These are phyloP conservation scores for Bretziella fagacearum DNA, from an alignment of 2,329 filamentous ascomycete genomes.

Conservation along the genomic window DNA sequence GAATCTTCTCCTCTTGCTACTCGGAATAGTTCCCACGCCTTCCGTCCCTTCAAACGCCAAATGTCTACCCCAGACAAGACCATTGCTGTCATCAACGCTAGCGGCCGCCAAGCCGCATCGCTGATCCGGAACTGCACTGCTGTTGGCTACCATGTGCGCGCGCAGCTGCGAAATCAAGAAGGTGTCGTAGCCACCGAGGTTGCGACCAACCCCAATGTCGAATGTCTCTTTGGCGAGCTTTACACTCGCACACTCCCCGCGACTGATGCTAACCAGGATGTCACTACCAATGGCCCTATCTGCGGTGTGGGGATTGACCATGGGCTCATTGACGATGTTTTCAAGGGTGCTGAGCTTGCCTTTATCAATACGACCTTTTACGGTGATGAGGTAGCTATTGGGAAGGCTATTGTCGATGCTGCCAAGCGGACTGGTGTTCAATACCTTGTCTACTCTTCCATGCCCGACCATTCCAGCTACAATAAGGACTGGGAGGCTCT, in stretches of 20 bases:
- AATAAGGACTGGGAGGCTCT: slow-evolving; percentile 61
- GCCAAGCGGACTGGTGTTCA: slow-evolving; percentile 70
- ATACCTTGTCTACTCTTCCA: slow-evolving; percentile 91
- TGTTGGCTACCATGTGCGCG: slow-evolving; percentile 82
- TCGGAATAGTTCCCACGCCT: slow-evolving; percentile 43
- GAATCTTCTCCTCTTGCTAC: slow-evolving; percentile 40
- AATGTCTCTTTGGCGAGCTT: slow-evolving; percentile 45
- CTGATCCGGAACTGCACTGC: slow-evolving; percentile 88
- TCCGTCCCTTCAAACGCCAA: slow-evolving; percentile 41
- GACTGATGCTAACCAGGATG: slow-evolving; percentile 34
- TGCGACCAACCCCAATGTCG: slow-evolving; percentile 58
- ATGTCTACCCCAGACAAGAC: slow-evolving; percentile 53
- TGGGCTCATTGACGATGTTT: slow-evolving; percentile 57
- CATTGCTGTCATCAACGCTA: slow-evolving; percentile 88
- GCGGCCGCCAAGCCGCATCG: slow-evolving; percentile 86
- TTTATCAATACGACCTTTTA: slow-evolving; percentile 98
- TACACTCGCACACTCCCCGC: slow-evolving; percentile 38
- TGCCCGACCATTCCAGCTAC: slow-evolving; percentile 84
- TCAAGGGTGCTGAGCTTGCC: slow-evolving; percentile 68
- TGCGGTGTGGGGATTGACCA: slow-evolving; percentile 52
- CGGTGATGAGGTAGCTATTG: slow-evolving; percentile 83
- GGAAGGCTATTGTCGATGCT: slow-evolving; percentile 72
- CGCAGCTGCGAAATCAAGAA: slow-evolving; percentile 74
- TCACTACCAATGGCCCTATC: slow-evolving; percentile 51
- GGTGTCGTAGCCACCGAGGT: slow-evolving; percentile 82